phyloP scores from a whole-genome alignment of 805 yeast species.

The Saccharomycopsis malanga region DNA sequence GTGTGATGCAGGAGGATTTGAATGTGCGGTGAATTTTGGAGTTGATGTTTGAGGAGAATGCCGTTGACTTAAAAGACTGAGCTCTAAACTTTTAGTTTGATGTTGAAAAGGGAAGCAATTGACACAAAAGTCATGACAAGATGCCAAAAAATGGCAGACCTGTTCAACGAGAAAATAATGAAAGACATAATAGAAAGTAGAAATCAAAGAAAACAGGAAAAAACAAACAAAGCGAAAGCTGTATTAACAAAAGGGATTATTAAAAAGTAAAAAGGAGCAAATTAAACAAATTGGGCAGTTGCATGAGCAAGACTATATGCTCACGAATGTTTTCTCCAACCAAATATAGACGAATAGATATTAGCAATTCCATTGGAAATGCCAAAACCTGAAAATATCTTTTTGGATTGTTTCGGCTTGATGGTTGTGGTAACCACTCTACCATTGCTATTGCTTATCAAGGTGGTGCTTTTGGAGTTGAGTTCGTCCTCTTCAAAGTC shows the following conservation, averaged over 20 bases:
- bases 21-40: too few relatives aligned
- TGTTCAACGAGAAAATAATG: background rate
- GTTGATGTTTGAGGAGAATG: too few relatives aligned
- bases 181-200: background rate
- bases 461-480: slow-evolving; percentile 8
- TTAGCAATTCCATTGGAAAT: slow-evolving; percentile 15
- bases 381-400: slow-evolving; percentile 9
- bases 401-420: slow-evolving; percentile 10
- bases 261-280: background rate
- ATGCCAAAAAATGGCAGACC: background rate
- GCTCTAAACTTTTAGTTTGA: too few relatives aligned
- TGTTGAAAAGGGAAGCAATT: too few relatives aligned
- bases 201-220: background rate
- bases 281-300: background rate
- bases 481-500: slow-evolving; percentile 4
- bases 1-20: too few relatives aligned
- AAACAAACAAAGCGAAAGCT: background rate
- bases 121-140: background rate
- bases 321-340: slow-evolving; percentile 5
- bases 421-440: slow-evolving; percentile 17
- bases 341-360: slow-evolving; percentile 10
- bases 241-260: background rate
- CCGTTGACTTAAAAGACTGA: too few relatives aligned
- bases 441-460: slow-evolving; percentile 19
- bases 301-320: background rate